Evolutionary conservation across 1,284 basidiomycete genomes (phyloP).

Genomic region (Tilletia indica): DNA sequence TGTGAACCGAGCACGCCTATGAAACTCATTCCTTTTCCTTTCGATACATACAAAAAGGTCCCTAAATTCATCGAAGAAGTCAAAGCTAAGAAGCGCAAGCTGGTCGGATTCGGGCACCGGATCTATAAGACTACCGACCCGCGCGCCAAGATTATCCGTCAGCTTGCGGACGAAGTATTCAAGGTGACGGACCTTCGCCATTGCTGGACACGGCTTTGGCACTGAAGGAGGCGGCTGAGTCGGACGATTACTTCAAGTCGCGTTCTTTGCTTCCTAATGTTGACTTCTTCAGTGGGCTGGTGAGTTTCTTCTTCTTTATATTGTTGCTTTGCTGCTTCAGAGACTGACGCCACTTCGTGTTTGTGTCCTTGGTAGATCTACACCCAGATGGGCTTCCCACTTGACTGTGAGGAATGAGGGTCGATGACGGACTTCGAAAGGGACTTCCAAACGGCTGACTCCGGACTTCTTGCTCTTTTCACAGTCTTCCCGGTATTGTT

Average conservation of each 20-base stretch:
- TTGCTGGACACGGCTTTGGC: constrained; percentile 81
- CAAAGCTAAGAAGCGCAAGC: constrained; percentile 76
- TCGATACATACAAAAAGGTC: too few species aligned
- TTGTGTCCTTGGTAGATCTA: neutral
- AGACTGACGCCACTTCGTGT: neutral
- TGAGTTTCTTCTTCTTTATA: neutral
- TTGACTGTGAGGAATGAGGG: constrained; percentile 50
- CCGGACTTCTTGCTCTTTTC: too few species aligned
- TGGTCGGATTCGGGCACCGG: constrained; percentile 81
- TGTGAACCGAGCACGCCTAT: too few species aligned
- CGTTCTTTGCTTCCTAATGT: constrained; percentile 24
- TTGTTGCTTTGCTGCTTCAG: constrained; percentile 2
- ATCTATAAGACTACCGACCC: constrained; percentile 64
- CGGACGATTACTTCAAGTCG: constrained; percentile 70
- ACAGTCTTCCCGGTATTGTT: constrained; percentile 78
- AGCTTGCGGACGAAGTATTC: constrained; percentile 76
- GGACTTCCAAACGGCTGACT: too few species aligned
- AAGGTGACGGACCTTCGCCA: constrained; percentile 68
- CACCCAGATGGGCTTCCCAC: constrained; percentile 10
- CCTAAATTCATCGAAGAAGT: constrained; percentile 64
- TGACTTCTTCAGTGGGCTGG: constrained; percentile 18
- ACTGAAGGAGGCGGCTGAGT: constrained; percentile 79
- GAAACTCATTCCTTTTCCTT: too few species aligned
- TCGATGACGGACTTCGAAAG: too few species aligned
- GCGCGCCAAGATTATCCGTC: constrained; percentile 78